Percentiles rank a stretch among this genome's conserved stretches.
Evolutionary conservation across 768 basidiomycete species (phyloP).

Genomic region (Suillus paluster): DNA sequence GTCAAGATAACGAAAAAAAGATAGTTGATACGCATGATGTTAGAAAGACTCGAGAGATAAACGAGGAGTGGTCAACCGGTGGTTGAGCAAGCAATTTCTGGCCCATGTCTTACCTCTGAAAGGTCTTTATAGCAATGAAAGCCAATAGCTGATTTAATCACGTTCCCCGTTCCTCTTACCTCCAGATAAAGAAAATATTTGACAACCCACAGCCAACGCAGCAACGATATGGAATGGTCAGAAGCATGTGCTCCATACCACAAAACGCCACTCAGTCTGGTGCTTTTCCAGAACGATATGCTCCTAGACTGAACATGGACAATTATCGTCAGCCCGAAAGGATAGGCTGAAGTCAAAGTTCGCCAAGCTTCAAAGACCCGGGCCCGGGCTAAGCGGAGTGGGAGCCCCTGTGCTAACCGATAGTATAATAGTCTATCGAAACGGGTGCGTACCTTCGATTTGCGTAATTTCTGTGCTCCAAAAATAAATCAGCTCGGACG

Average conservation of each 20-base stretch:
- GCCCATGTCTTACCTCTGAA: not conserved
- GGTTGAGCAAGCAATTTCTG: not conserved
- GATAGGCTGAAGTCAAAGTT: not conserved
- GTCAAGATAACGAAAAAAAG: not conserved
- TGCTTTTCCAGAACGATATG: not conserved
- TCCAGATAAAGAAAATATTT: not conserved
- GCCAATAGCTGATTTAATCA: not conserved
- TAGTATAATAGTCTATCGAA: no score
- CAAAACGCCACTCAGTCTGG: not conserved
- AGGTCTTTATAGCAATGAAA: conserved; percentile 1
- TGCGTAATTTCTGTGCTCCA: not conserved
- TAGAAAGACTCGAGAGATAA: not conserved
- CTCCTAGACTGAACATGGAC: not conserved
- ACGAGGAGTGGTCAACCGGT: not conserved
- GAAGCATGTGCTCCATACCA: not conserved
- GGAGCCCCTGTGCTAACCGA: no score
- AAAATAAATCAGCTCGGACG: not conserved
- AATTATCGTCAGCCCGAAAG: not conserved
- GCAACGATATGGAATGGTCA: not conserved
- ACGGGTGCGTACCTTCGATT: not conserved
- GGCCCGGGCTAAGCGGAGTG: no score
- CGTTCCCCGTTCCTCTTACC: not conserved
- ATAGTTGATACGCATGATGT: not conserved
- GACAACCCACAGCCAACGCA: not conserved
- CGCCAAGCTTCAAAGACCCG: no score